Evolutionary conservation across 495 filamentous ascomycete species (phyloP), one percentile per base, ranked within the genome.

Genomic region (Neurospora pannonica): DNA sequence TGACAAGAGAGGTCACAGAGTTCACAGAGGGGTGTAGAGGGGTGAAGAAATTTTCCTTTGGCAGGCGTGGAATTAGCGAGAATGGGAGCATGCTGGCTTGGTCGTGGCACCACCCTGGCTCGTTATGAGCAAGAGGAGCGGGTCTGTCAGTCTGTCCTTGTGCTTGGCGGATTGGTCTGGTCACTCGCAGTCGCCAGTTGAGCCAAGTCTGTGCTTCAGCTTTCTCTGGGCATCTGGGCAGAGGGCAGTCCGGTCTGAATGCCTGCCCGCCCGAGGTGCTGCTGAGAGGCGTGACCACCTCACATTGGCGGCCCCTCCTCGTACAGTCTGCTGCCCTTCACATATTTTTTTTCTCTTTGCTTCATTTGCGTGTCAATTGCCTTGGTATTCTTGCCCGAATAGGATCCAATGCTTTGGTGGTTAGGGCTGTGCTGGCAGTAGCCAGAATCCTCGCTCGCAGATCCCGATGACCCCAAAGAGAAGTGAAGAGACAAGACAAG

Each of bases 71-170:
- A 46, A 60, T 60, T 81, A 81, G 46, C 76, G 76, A 78, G 78
- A 62, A 34, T 62, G 54, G 24, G 54, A 62, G 28, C 54, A 62
- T 62, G 28, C 54, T 62, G 77, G 60, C 77, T 75, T 75, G 75
- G 72, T 80, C 76, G 80, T 81, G 80, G 79, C 80, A 81, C 80
- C 80, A 81, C 76, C 75, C 74, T 78, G 75, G 77, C 77, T 75
- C 72, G 75, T 78, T 77, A 76, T 77, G 76, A 76, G 75, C 74
- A 62, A 54, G 62, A 72, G 73, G 38, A 76, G 78, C 76, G 80
- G 77, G 76, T 62, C 74, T 60, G 38, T 39, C 38, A 48, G 48
- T 73, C 75, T 78, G 74, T 60, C 54, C 54, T 62, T 62, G 54
- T 31, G 54, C 48, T 34, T 62, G 54, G 46, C 21, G 46, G 21